These are phyloP conservation scores for Vitis rupestris DNA, from an alignment of 164 flowering plant genomes.

Conservation along the genomic window DNA sequence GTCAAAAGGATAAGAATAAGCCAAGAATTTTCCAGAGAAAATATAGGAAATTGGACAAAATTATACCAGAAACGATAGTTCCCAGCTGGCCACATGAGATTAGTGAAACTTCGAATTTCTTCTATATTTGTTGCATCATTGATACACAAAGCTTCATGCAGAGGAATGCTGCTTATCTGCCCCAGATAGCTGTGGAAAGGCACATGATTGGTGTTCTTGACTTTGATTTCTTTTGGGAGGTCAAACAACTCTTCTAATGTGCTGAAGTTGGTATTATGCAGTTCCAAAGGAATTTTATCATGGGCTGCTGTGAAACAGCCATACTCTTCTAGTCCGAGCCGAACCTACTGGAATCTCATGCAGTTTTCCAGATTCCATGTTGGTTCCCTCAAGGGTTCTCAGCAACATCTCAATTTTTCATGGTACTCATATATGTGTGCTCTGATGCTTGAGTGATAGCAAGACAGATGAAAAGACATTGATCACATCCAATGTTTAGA, in stretches of 20 bases:
- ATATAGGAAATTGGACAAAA: conserved; percentile 13
- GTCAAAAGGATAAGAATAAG: background rate
- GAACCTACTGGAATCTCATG: background rate
- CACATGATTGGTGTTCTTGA: conserved; percentile 3
- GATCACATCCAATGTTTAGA: too few species aligned
- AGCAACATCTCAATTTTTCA: too few species aligned
- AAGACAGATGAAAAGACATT: too few species aligned
- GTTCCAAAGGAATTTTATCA: conserved; percentile 16
- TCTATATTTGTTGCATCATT: conserved; percentile 8
- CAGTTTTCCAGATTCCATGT: too few species aligned
- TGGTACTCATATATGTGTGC: too few species aligned
- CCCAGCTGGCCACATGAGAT: conserved; percentile 28
- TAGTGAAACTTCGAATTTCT: conserved; percentile 18
- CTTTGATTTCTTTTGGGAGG: conserved; percentile 18
- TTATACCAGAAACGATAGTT: conserved; percentile 20
- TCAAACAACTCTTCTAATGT: conserved; percentile 2
- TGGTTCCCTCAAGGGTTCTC: too few species aligned
- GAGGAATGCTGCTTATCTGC: background rate
- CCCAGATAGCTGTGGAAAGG: conserved; percentile 10
- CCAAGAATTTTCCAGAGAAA: conserved; percentile 43
- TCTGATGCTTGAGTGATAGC: too few species aligned
- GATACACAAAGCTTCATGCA: conserved; percentile 13
- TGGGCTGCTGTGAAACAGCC: conserved; percentile 30
- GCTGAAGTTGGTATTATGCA: conserved; percentile 12
- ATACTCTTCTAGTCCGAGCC: conserved; percentile 26